Evolutionary conservation across 2,329 filamentous ascomycete species (phyloP).

Genomic region (Biscogniauxia mediterranea): DNA sequence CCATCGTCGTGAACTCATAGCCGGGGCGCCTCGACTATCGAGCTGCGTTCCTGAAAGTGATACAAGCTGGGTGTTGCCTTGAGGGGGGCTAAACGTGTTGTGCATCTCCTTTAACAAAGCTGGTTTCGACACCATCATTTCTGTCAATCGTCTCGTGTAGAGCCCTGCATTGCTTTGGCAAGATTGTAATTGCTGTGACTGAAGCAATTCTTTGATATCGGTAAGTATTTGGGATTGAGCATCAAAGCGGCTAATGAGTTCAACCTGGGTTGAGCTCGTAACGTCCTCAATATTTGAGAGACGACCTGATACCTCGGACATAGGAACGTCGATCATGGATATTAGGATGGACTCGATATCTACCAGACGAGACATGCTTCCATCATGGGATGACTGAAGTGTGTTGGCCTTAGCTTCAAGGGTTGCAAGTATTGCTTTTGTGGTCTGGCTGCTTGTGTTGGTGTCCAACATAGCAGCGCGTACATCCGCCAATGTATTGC

Average conservation of each 20-base stretch:
- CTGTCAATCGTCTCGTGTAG: not conserved
- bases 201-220: not conserved
- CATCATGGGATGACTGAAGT: not conserved
- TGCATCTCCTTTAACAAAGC: slow-evolving; percentile 3
- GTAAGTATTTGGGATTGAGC: no score
- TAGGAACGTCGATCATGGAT: no score
- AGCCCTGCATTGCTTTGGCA: not conserved
- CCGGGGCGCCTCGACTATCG: not conserved
- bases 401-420: no score
- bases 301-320: no score
- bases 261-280: no score
- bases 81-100: not conserved
- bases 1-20: no score
- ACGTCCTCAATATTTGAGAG: no score
- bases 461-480: not conserved
- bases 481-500: not conserved
- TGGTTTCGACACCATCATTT: slow-evolving; percentile 3
- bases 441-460: no score
- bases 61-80: not conserved
- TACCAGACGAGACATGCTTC: no score
- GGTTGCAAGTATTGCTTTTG: no score
- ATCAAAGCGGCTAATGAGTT: no score
- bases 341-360: no score
- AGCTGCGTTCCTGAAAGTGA: not conserved
- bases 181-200: not conserved